A percentile compares a stretch with the other conserved stretches of the same genome.
These are phyloP conservation scores for Neopestalotiopsis sp. DNA, from an alignment of 2,329 filamentous ascomycete species.

Conservation along the genomic window DNA sequence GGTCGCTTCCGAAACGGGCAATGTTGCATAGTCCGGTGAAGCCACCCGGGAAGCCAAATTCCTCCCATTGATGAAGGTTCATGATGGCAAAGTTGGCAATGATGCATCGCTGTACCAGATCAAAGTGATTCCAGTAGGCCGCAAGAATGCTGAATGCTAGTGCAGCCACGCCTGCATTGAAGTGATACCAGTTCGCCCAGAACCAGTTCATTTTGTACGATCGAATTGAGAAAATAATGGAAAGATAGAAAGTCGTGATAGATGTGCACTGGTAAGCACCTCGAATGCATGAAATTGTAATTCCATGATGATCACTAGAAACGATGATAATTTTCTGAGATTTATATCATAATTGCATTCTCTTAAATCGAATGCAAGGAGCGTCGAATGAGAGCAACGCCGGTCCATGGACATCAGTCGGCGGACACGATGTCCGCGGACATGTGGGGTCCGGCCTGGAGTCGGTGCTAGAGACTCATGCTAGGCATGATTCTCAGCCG, in stretches of 20 bases:
- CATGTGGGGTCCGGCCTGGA: background rate
- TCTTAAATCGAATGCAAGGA: background rate
- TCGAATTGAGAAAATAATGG: background rate
- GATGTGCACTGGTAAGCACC: background rate
- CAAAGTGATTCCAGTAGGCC: background rate
- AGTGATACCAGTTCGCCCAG: background rate
- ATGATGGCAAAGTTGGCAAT: background rate
- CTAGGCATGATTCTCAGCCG: too few relatives aligned
- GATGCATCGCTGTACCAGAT: slow-evolving; percentile 1
- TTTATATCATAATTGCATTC: background rate
- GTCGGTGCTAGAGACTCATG: background rate
- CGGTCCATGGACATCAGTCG: background rate
- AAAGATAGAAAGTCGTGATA: background rate
- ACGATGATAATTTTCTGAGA: background rate
- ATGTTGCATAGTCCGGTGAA: background rate
- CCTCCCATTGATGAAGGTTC: background rate
- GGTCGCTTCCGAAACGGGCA: background rate
- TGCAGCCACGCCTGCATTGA: background rate
- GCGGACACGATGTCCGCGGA: background rate
- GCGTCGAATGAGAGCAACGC: background rate
- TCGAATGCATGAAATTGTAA: background rate
- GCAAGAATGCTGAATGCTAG: background rate
- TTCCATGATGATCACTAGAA: background rate
- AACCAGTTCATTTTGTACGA: background rate
- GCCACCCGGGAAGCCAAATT: background rate